Evolutionary conservation across 2,329 filamentous ascomycete genomes (phyloP), one percentile per base, ranked within the genome.

Genomic region (Pseudomassariella vexata): DNA sequence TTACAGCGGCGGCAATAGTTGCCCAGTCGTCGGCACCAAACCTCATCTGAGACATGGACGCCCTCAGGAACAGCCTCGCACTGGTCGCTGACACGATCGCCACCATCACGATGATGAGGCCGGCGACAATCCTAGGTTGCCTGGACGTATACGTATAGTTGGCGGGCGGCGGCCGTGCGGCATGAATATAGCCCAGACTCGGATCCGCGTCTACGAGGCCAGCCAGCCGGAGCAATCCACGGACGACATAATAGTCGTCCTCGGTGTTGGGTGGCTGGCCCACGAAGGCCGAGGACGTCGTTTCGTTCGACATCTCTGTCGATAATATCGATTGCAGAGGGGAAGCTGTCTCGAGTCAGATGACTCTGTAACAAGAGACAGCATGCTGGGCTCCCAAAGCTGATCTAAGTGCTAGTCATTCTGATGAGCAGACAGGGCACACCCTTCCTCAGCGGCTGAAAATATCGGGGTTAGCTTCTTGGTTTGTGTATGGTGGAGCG

Each of bases 21-120:
- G 50, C 41, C 35, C 44, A 49, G 28, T 60, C 57, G 36, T 60
- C 57, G 16, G 40, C 35, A 3, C 56, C 57, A n/a, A 55, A 50
- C 17, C 44, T 34, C 30, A 57, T 37, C 9, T 47, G 40, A 22
- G 32, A 39, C 18, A 46, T 38, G 23, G 49, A 46, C 5, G 44
- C 24, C 16, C 55, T 43, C 24, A 56, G 32, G 8, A 34, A 33
- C 16, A 60, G 37, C 17, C 56, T 46, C 7, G 46, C 33, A 5
- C 35, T 36, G 0, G 56, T 60, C 16, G 54, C 40, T 6, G 45
- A 22, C 9, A 47, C 33, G 34, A 58, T 53, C 15, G 49, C 31
- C 21, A 50, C 35, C 4, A 56, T 44, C 3, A 49, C 46, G 7
- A 57, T 39, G 22, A 45, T 34, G 36, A 55, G 43, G n/a, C 46